Conservation (phyloP, 2,329 filamentous ascomycete species). For the Amauroascus niger region DNA sequence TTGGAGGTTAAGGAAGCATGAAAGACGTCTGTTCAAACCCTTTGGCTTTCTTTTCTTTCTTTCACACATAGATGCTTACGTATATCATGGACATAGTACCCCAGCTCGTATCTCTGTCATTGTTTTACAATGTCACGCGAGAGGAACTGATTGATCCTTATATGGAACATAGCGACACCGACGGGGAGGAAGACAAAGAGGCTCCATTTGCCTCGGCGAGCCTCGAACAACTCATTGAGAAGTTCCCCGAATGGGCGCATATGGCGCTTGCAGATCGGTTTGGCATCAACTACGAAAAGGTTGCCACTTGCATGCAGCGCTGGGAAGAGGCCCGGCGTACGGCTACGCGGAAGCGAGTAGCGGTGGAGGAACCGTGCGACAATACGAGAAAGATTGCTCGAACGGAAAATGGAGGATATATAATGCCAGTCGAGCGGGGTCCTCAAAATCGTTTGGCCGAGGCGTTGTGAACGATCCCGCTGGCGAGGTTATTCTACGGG, state of each 20-base stretch:
- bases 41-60: neutral
- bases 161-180: neutral
- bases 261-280: neutral
- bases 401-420: too few relatives aligned
- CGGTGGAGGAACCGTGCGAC: neutral
- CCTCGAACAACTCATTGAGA: neutral
- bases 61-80: neutral
- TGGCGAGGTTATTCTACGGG: too few relatives aligned
- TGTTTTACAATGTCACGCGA: neutral
- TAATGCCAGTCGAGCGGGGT: too few relatives aligned
- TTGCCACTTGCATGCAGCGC: neutral
- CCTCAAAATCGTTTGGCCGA: too few relatives aligned
- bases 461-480: too few relatives aligned
- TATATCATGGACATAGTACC: neutral
- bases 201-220: neutral
- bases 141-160: neutral
- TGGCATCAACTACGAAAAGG: neutral
- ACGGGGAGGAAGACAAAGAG: neutral
- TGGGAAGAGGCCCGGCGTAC: neutral
- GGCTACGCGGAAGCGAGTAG: neutral
- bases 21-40: neutral
- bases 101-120: neutral
- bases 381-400: neutral
- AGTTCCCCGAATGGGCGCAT: neutral
- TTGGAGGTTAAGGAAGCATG: neutral